Evolutionary conservation across 164 flowering plant species (phyloP), one percentile per base, ranked within the genome.

Genomic region (Annona squamosa): DNA sequence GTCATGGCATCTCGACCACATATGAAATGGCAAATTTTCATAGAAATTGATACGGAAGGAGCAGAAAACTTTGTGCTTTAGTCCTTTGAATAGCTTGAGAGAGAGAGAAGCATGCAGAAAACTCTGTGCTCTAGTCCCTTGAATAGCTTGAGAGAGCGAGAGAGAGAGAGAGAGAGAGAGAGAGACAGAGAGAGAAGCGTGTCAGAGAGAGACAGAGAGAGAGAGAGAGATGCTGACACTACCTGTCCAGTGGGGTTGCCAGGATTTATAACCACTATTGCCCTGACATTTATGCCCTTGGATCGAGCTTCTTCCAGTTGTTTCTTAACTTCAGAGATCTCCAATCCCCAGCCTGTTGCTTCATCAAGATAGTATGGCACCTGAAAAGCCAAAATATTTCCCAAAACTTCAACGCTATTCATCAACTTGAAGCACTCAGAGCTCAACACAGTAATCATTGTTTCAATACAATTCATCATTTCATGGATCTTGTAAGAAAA

Each of bases 201-300:
- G n/a, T n/a, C n/a, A 52, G 59, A 52, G 59, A 52, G 59, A 52
- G 59, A 52, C 13, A 52, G 59, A 52, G 59, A 52, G 59, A 52
- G 59, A 52, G 9, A 52, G 9, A 6, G 59, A 52, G 59, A 52
- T 6, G 59, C 59, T n/a, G 59, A 10, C 17, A 65, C 78, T 70
- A 96, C 99, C 97, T 96, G 99, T 52, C 99, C 99, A 0, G 99
- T 96, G 44, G 99, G 99, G 77, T 96, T 96, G 71, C 99, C 99
- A 12, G 99, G 99, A 78, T 96, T 96, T 74, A 96, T 96, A 2
- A 96, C 98, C 48, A 90, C 99, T 81, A 96, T 84, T 12, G 99
- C 97, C 86, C 98, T 88, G 61, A 90, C 91, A 46, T 79, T 77
- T 10, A 86, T 83, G 43, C 99, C 99, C 77, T 89, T 89, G 47